Evolutionary conservation across 345 rosid species (phyloP).

Genomic region (Bruguiera sexangula): DNA sequence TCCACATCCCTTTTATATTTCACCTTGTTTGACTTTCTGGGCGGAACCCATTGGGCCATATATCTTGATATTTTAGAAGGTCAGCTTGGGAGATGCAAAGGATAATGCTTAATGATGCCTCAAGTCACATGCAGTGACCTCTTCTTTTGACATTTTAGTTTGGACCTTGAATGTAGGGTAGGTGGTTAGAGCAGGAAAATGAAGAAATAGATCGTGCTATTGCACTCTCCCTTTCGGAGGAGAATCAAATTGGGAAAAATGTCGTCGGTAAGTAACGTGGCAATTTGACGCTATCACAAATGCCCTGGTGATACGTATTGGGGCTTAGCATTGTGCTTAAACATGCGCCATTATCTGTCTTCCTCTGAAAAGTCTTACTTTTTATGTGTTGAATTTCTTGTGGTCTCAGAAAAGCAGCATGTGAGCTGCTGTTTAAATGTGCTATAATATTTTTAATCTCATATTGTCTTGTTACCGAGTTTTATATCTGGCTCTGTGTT

Average conservation of each 20-base stretch:
- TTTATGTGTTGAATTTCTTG: neutral
- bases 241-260: constrained; percentile 39
- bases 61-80: neutral
- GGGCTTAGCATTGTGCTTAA: neutral
- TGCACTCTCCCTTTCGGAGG: constrained; percentile 76
- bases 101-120: neutral
- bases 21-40: neutral
- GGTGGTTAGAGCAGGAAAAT: constrained; percentile 50
- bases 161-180: constrained; percentile 40
- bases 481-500: neutral
- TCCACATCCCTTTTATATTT: neutral
- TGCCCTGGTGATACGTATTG: neutral
- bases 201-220: constrained; percentile 84
- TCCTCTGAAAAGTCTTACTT: too few relatives aligned
- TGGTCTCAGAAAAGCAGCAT: constrained; percentile 1
- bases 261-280: constrained; percentile 46
- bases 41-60: neutral
- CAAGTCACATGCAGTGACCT: neutral
- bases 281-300: constrained; percentile 12
- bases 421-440: neutral
- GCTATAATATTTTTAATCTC: neutral
- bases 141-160: constrained; percentile 10
- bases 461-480: neutral
- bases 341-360: neutral
- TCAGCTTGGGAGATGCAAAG: neutral